phyloP scores from a whole-genome alignment of 108 stramenopile genomes.

The Aurantiochytrium sp. region DNA sequence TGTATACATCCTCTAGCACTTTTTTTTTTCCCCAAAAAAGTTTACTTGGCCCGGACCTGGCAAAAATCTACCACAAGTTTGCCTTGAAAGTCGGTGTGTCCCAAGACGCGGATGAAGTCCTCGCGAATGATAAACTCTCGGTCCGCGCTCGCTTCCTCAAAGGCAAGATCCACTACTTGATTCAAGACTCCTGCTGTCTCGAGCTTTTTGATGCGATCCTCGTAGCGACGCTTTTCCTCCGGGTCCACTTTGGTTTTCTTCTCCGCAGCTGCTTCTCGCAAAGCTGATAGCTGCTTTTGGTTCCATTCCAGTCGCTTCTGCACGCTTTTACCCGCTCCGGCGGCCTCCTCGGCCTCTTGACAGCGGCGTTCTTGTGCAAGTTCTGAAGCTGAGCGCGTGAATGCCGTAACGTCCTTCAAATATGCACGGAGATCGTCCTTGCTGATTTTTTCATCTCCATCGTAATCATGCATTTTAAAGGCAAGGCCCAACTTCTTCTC shows the following conservation, averaged over 20 bases:
- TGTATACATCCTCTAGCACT: no score
- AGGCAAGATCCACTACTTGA: not conserved
- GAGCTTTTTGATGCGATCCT: not conserved
- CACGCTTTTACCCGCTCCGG: not conserved
- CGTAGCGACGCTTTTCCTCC: not conserved
- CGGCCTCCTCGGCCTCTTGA: not conserved
- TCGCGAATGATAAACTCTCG: not conserved
- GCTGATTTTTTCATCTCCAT: constrained; percentile 2
- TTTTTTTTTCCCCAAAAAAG: not conserved
- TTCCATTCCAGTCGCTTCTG: not conserved
- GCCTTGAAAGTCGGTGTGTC: constrained; percentile 5
- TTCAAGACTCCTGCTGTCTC: not conserved
- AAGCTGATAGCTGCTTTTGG: not conserved
- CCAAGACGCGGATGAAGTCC: not conserved
- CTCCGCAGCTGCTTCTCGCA: not conserved
- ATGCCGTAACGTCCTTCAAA: not conserved
- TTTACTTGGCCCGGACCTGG: not conserved
- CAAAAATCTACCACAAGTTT: not conserved
- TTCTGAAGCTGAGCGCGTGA: not conserved
- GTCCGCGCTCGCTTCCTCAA: not conserved
- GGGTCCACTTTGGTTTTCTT: not conserved
- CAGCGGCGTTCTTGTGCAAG: not conserved
- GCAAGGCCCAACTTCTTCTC: not conserved
- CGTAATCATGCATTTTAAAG: not conserved
- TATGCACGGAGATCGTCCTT: not conserved